Base-by-base conservation (phyloP, 306 rosid species). In the Dalbergia cultrata region DNA sequence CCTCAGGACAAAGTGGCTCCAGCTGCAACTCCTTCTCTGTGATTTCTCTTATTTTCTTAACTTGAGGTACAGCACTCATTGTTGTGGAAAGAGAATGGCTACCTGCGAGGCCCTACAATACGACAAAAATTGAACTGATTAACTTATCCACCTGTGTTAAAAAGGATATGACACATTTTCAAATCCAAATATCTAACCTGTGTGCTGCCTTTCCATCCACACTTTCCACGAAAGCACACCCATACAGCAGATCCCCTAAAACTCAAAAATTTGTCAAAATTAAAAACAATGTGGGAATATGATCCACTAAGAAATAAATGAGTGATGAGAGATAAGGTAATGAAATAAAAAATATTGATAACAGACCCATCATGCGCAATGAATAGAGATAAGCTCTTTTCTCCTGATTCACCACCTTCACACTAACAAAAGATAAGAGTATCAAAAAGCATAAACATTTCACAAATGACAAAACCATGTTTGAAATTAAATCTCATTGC, bases 1-100 rank as follows among this genome's bases (percentile, higher is more conserved):
- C 99, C 99, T 93, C 91, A 4, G 83, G 78, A 75, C 98, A 90
- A 80, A 92, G 99, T 56, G 98, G 97, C 82, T 93, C 94, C 80
- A 95, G 90, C 67, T 78, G 72, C 88, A 95, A 75, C 49, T 85
- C 85, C 74, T 87, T 87, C 86, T 84, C 91, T 14, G 90, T 82
- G 80, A 93, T 85, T 74, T 88, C 79, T 74, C 97, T 91, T 82
- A 1, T 89, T 56, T 41, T 85, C 81, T 86, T 92, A 66, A 60
- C 35, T 22, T 47, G 82, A 74, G 50, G 3, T 34, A 50, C 57
- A 35, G n/a, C 50, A 35, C 49, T 79, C 74, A 44, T 41, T 31
- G 47, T 41, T 62, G 53, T 56, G 74, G 73, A 71, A 10, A 76
- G 50, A 26, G 91, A 79, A 69, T 19, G 70, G 56, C 79, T 81